Evolutionary conservation across 2,329 filamentous ascomycete genomes (phyloP).

Genomic region (Karstenula rhodostoma): DNA sequence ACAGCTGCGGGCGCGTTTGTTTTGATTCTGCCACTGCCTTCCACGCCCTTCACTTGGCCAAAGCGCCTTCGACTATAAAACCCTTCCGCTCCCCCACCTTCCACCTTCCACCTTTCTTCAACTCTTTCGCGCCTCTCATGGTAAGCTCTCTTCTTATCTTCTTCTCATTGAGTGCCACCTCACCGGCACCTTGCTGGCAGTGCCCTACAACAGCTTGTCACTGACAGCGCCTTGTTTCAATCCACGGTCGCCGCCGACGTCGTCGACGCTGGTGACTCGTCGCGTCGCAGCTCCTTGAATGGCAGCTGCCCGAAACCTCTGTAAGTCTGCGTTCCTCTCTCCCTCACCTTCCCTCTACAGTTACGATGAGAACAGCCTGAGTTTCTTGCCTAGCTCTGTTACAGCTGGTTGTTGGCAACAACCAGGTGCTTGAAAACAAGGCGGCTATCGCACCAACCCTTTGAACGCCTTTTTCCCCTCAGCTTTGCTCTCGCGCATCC

Average conservation of each 20-base stretch:
- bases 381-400: background rate
- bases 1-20: slow-evolving; percentile 6
- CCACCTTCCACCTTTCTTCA: background rate
- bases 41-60: background rate
- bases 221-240: background rate
- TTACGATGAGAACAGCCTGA: background rate
- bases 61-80: slow-evolving; percentile 7
- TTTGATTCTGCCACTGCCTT: slow-evolving; percentile 7
- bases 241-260: background rate
- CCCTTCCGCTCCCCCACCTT: background rate
- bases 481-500: background rate
- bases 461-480: background rate
- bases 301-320: background rate
- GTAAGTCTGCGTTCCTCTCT: background rate
- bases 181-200: background rate
- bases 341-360: no score
- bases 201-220: background rate
- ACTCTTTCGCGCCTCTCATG: background rate
- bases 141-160: background rate
- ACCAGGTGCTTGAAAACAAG: no score
- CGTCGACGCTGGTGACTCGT: background rate
- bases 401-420: background rate
- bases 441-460: background rate
- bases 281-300: background rate
- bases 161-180: background rate